Conservation (phyloP, 768 basidiomycete species). For the Hygrophorus russula region DNA sequence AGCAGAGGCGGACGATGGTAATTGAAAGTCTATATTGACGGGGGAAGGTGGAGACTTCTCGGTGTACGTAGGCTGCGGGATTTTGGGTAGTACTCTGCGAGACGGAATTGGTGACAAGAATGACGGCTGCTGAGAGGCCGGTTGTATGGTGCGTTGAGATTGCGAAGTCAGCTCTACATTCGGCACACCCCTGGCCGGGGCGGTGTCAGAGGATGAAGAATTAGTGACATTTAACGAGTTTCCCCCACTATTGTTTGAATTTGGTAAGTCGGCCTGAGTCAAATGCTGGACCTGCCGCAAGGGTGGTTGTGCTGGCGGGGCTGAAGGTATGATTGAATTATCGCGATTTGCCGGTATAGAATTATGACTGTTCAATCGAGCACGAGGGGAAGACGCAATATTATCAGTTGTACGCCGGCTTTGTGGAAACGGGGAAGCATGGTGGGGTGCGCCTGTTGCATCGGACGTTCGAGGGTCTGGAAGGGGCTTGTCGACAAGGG, state of each 20-base stretch:
- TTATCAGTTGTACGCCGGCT: background rate
- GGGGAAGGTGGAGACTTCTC: background rate
- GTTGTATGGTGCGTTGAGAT: background rate
- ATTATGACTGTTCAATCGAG: no score
- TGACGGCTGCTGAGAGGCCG: background rate
- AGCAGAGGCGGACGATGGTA: background rate
- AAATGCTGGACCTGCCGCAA: background rate
- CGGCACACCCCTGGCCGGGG: background rate
- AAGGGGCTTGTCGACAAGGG: background rate
- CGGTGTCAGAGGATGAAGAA: no score
- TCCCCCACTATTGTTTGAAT: no score
- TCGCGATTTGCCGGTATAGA: no score
- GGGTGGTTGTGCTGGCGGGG: constrained; percentile 2
- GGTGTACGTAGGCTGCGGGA: background rate
- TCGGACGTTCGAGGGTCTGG: background rate
- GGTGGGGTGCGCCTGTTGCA: background rate
- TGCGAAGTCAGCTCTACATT: background rate
- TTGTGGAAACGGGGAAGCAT: background rate
- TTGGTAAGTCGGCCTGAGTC: background rate
- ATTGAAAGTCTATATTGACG: background rate
- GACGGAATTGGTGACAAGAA: background rate
- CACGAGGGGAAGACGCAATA: no score
- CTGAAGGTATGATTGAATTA: background rate
- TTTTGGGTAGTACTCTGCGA: background rate
- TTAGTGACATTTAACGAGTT: no score